A percentile compares a stretch with the other conserved stretches of the same genome.
These are phyloP conservation scores for Nicotiana paniculata DNA, from an alignment of 257 asterid genomes.

Conservation along the genomic window DNA sequence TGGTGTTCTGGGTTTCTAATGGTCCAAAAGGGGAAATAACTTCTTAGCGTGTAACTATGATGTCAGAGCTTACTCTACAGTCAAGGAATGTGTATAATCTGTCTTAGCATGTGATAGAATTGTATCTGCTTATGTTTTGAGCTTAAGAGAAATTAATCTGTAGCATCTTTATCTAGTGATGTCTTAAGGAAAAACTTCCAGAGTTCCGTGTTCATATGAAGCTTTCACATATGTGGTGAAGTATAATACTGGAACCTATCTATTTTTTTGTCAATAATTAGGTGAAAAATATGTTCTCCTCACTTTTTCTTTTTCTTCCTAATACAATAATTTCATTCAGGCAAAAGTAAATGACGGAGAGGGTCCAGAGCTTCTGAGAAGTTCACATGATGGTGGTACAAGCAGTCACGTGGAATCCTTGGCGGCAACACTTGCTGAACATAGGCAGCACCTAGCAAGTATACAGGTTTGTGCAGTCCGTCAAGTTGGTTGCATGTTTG, in stretches of 20 bases:
- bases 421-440: constrained; percentile 87
- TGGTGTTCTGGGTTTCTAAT: not conserved
- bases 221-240: not conserved
- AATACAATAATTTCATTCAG: constrained; percentile 33
- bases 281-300: not conserved
- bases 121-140: not conserved
- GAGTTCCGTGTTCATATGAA: not conserved
- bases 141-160: not conserved
- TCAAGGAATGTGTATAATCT: not conserved
- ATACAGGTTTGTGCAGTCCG: constrained; percentile 57
- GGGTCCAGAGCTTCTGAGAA: constrained; percentile 90
- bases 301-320: not conserved
- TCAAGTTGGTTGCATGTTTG: constrained; percentile 2
- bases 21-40: not conserved
- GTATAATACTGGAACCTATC: not conserved
- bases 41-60: not conserved
- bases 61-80: not conserved
- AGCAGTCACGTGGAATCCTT: constrained; percentile 87
- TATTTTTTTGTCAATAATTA: not conserved
- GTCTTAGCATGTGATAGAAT: not conserved
- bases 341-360: constrained; percentile 90
- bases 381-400: constrained; percentile 57
- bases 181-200: not conserved
- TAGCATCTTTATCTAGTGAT: not conserved
- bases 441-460: constrained; percentile 89